Conservation (phyloP, 306 rosid species). For the Trichosanthes truncata region DNA sequence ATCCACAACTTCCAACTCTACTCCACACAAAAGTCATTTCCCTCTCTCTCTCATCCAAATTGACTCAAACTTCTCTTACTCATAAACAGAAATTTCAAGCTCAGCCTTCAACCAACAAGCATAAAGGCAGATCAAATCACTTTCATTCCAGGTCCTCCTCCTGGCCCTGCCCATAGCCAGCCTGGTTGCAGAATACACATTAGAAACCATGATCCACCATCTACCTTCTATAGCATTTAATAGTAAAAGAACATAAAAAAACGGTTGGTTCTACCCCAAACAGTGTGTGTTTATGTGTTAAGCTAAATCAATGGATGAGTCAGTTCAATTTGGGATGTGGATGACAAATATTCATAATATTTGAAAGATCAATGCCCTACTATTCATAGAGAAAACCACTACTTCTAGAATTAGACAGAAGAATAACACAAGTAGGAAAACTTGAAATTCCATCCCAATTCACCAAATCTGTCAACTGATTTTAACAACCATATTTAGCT, state of each 20-base stretch:
- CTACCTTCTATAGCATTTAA: neutral
- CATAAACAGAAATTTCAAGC: neutral
- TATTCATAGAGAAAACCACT: conserved; percentile 46
- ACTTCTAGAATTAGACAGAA: conserved; percentile 43
- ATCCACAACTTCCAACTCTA: neutral
- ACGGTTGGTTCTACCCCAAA: neutral
- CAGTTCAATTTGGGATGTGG: conserved; percentile 4
- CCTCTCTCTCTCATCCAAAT: neutral
- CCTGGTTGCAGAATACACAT: neutral
- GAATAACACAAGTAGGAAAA: conserved; percentile 55
- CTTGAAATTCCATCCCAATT: conserved; percentile 56
- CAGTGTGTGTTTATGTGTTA: neutral
- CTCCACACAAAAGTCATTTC: neutral
- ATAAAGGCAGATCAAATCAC: neutral
- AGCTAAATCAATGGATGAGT: neutral
- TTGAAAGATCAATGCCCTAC: conserved; percentile 34
- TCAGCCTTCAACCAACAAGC: neutral
- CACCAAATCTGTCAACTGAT: conserved; percentile 53
- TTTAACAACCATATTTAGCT: conserved; percentile 29
- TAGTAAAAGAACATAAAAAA: neutral
- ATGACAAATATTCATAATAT: conserved; percentile 20
- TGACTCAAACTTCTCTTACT: neutral
- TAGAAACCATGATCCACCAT: neutral
- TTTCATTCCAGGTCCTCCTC: neutral
- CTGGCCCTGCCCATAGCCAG: neutral